Evolutionary conservation across 169 alveolate species (phyloP).

Genomic region (Amoebophrya sp.): DNA sequence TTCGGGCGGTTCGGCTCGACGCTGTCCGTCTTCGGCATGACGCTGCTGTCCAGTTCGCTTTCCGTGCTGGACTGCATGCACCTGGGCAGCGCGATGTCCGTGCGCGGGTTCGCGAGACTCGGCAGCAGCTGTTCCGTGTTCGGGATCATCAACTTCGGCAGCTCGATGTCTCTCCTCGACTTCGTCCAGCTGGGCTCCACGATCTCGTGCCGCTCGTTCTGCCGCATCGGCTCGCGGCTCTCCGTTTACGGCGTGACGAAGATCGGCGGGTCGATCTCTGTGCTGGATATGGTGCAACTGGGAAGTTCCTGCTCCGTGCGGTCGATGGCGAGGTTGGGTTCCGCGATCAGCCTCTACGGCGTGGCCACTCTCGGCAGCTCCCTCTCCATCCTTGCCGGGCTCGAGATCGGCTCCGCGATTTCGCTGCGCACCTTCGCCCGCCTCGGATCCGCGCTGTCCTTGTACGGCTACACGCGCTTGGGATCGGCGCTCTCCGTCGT

Average conservation of each 20-base stretch:
- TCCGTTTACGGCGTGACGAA: neutral
- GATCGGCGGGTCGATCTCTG: neutral
- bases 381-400: neutral
- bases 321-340: neutral
- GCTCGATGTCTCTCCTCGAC: neutral
- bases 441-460: neutral
- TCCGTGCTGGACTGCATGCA: conserved; percentile 16
- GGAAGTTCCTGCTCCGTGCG: neutral
- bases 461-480: conserved; percentile 5
- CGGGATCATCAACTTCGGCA: neutral
- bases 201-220: neutral
- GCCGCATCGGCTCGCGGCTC: neutral
- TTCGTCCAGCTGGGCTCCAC: neutral
- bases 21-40: conserved; percentile 10
- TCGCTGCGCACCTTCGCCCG: neutral
- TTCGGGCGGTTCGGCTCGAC: neutral
- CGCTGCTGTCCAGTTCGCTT: neutral
- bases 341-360: neutral
- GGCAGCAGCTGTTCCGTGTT: conserved; percentile 9
- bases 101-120: conserved; percentile 10
- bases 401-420: neutral
- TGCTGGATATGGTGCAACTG: conserved; percentile 3
- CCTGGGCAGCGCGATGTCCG: neutral
- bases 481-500: neutral
- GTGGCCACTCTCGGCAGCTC: neutral